Base-by-base conservation (phyloP, 352 stramenopile genomes). In the Phytophthora pinifolia region DNA sequence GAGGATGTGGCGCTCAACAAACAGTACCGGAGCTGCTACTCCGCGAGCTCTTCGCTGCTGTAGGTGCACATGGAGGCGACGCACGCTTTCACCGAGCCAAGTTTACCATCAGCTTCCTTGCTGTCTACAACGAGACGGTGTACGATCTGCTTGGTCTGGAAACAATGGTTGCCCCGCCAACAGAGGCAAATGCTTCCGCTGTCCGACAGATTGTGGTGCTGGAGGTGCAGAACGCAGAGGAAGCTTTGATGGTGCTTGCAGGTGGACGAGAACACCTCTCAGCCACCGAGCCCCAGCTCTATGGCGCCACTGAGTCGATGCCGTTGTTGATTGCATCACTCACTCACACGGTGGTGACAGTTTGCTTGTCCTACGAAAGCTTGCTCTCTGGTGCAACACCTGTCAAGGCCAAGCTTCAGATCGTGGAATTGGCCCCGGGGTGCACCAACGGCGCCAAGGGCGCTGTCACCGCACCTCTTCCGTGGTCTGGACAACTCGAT, bases 71-170 rank as follows among this genome's bases (percentile, higher is more conserved):
- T n/a, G 70, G 72, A 8, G 39, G 50, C 4, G 39, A 66, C 29
- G 13, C 48, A 9, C 68, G 73, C 6, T 76, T 86, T 42, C 59
- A 81, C 33, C 72, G 70, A 34, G 66, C 75, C 17, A 82, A 79
- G 27, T 60, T 88, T 37, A 89, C 82, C 22, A 74, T 89, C 44
- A 92, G 79, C 46, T 88, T 76, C 41, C 67, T 99, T 3, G 96
- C 97, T 43, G 94, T 99, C 12, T 98, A 96, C 64, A 94, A 96
- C 25, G 92, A 99, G 73, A 81, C 93, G 48, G 89, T 99, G 41
- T 96, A 92, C 69, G 94, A 98, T 60, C 72, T 98, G n/a, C 68
- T 98, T 0, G 72, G 83, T 15, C 70, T 93, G 9, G 63, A 70
- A 29, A 34, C 35, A 13, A 39, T 50, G 18, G 32, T 48, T 37